Percentiles rank a stretch among this genome's conserved stretches.
Evolutionary conservation across 352 stramenopile species (phyloP).

Genomic region (Phytophthora parvispora): DNA sequence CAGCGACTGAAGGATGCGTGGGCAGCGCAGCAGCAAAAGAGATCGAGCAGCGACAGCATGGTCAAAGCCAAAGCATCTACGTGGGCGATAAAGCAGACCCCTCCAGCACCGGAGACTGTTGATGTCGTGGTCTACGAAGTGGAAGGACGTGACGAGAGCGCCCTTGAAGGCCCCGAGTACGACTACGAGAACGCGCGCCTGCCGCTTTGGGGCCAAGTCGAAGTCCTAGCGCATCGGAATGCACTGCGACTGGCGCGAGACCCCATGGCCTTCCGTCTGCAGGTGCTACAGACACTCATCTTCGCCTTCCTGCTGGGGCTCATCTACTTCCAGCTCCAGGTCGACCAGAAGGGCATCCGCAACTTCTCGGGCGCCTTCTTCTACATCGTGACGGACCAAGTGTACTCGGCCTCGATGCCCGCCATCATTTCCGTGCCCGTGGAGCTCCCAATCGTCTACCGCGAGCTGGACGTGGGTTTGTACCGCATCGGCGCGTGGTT

Average conservation of each 20-base stretch:
- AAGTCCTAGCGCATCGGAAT: slow-evolving; percentile 48
- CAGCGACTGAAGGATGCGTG: slow-evolving; percentile 41
- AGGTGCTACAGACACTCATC: slow-evolving; percentile 43
- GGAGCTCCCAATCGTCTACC: slow-evolving; percentile 51
- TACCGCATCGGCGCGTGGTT: slow-evolving; percentile 51
- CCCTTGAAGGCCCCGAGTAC: background rate
- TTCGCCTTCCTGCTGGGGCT: slow-evolving; percentile 45
- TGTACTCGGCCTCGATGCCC: slow-evolving; percentile 42
- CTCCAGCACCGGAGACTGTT: slow-evolving; percentile 6
- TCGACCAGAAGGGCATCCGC: slow-evolving; percentile 48
- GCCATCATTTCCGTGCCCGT: slow-evolving; percentile 49
- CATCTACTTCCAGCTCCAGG: slow-evolving; percentile 56
- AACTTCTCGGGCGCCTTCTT: slow-evolving; percentile 56
- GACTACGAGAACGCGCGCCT: slow-evolving; percentile 21
- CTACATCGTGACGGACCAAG: slow-evolving; percentile 56
- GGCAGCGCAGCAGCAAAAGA: slow-evolving; percentile 16
- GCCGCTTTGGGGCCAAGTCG: slow-evolving; percentile 36
- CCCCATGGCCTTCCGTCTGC: slow-evolving; percentile 36
- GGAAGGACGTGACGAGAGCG: slow-evolving; percentile 18
- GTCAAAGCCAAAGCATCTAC: background rate
- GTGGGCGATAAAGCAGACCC: slow-evolving; percentile 3
- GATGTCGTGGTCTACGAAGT: slow-evolving; percentile 37
- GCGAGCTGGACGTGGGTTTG: slow-evolving; percentile 45
- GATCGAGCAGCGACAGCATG: background rate
- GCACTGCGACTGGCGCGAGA: slow-evolving; percentile 38